Percentiles rank a stretch among this genome's conserved stretches.
These are phyloP conservation scores for Mycena haematopus DNA, from an alignment of 768 basidiomycete species.

Conservation along the genomic window DNA sequence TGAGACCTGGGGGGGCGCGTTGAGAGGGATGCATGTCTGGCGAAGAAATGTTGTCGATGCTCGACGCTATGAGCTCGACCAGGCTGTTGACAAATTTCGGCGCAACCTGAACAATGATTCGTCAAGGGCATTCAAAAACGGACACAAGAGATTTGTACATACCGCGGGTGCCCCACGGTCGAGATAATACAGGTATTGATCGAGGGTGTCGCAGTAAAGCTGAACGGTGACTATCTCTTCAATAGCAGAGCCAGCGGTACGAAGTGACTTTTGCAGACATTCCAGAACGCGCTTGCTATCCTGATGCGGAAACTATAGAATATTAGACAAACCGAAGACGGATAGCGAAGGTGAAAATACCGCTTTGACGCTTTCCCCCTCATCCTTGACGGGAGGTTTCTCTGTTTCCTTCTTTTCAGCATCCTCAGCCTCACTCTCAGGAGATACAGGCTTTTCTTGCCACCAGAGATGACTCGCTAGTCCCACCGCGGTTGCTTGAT, in stretches of 20 bases:
- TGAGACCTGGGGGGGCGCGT: constrained; percentile 84
- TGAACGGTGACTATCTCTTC: constrained; percentile 98
- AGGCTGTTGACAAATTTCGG: constrained; percentile 97
- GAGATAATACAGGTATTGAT: constrained; percentile 95
- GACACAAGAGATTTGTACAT: constrained; percentile 39
- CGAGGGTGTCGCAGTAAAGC: constrained; percentile 94
- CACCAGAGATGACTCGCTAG: constrained; percentile 98
- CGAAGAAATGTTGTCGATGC: constrained; percentile 89
- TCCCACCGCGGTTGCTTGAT: constrained; percentile 94
- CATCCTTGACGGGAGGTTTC: constrained; percentile 46
- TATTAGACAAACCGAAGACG: neutral
- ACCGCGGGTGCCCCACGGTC: constrained; percentile 93
- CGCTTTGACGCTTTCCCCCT: constrained; percentile 55
- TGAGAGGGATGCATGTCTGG: constrained; percentile 89
- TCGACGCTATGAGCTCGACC: constrained; percentile 93
- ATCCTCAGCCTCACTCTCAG: constrained; percentile 46
- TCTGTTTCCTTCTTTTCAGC: constrained; percentile 44
- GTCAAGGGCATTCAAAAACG: neutral
- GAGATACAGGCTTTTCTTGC: constrained; percentile 70
- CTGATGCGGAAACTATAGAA: constrained; percentile 75
- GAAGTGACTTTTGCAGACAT: constrained; percentile 94
- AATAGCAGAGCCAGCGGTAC: constrained; percentile 95
- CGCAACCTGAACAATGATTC: constrained; percentile 67
- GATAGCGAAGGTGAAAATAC: constrained; percentile 44
- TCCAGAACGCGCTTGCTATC: constrained; percentile 98